Evolutionary conservation across 495 filamentous ascomycete species (phyloP), one percentile per base, ranked within the genome.

Genomic region (Hyaloscypha hepaticicola): DNA sequence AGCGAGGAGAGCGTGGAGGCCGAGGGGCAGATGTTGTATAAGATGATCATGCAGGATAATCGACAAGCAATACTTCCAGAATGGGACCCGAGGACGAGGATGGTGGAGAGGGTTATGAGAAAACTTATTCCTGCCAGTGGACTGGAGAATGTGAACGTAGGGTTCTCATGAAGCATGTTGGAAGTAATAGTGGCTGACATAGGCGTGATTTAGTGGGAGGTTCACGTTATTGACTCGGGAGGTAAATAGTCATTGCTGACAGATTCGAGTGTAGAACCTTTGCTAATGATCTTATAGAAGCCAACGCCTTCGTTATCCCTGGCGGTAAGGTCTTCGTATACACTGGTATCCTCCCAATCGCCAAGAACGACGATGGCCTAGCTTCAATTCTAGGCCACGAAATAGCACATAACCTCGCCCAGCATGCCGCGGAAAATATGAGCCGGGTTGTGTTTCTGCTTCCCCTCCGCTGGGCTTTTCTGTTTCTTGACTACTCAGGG

Each of bases 311-410:
- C 74, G 94, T 98, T 0, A 79, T 97, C 45, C 94, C 94, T 3
- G 92, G 91, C 72, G 93, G 93, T 1, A 96, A 96, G 70, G 93
- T 98, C 21, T 97, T 97, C 70, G 93, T 98, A 5, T 96, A 89
- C 67, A 90, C 85, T 38, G 90, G 94, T 22, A 89, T 98, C 22
- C 70, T 98, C 51, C 85, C 85, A 1, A 78, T 96, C 19, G 90
- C 89, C 53, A 60, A 78, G 49, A 84, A 81, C 58, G 90, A 96
- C 34, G 83, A 90, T 68, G 90, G 89, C 0, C 76, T 97, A 21
- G 94, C 94, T 16, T 85, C 92, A 3, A 90, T 97, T 26, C 77
- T 97, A 8, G 91, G 91, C 6, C 94, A 98, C 73, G 94, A 97
- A 77, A 96, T 98, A 64, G 91, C 92, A n/a, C 94, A 98, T 72